phyloP scores from a whole-genome alignment of 805 yeast genomes.

The Hanseniaspora osmophila region DNA sequence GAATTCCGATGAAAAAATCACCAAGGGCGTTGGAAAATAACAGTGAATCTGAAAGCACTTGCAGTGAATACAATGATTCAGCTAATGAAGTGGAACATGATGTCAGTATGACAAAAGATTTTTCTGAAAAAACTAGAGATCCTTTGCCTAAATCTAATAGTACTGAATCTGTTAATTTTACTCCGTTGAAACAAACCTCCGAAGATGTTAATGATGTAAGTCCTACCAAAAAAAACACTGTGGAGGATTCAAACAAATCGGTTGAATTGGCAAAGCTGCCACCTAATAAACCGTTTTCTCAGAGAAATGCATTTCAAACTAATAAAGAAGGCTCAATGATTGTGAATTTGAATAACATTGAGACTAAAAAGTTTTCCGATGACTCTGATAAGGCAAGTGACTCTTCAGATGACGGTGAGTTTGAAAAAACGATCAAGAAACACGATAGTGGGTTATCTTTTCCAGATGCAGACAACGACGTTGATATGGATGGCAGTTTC shows the following conservation, averaged over 20 bases:
- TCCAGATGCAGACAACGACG: background rate
- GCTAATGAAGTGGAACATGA: constrained; percentile 9
- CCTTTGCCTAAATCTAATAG: background rate
- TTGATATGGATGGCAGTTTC: constrained; percentile 3
- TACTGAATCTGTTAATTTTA: background rate
- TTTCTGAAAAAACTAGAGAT: constrained; percentile 1
- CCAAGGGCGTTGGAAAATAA: constrained; percentile 7
- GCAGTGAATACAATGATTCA: constrained; percentile 4
- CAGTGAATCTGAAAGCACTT: no score
- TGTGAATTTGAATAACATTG: background rate
- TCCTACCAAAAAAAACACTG: background rate
- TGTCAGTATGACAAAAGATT: constrained; percentile 5
- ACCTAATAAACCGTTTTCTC: background rate
- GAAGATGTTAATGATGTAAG: background rate
- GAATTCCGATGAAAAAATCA: constrained; percentile 23
- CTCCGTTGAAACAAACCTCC: background rate
- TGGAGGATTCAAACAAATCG: background rate
- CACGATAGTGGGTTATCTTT: background rate
- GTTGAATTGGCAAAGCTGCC: background rate
- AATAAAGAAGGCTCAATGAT: background rate
- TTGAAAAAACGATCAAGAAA: background rate
- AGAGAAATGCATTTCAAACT: background rate
- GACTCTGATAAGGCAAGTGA: background rate
- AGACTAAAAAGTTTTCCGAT: background rate
- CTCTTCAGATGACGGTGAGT: background rate